Evolutionary conservation across 805 yeast species (phyloP), one percentile per base, ranked within the genome.

Genomic region (Teunomyces barrocoloradensis): DNA sequence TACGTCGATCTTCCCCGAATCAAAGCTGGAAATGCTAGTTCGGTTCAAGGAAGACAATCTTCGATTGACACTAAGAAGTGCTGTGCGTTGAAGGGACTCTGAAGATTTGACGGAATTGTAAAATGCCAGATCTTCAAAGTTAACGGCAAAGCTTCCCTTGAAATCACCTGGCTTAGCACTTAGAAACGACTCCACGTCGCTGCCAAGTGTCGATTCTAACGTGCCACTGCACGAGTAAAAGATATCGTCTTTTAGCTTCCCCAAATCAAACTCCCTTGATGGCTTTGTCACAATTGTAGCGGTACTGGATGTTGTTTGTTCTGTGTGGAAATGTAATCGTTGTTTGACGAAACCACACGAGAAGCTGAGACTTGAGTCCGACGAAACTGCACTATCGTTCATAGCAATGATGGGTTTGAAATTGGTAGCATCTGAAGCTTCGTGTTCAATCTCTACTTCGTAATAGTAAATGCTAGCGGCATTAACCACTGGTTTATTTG

Each of bases 71-170:
- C 62, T 68, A n/a, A 68, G 53, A n/a, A 66, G 53, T 3, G 69
- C 60, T 6, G 61, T 50, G 20, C 74, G 54, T 43, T 60, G 68
- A 15, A 54, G 42, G 5, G 64, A 58, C 37, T 69, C 73, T 2
- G 58, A 51, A 5, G 52, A 54, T 47, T 68, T 71, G 40, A 60
- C 53, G 7, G 78, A 66, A 43, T 71, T 73, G 48, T 70, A 62
- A 27, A 74, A 73, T 17, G 61, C 53, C 56, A 66, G 65, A 50
- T 70, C 73, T 40, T 69, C 71, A 53, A 69, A 71, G 53, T 64
- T 68, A 18, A 73, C 62, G 1, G 74, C 76, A 53, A 63, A 68
- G 46, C 75, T 70, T 3, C 76, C 76, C 37, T 59, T 65, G 41
- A 73, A 54, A 13, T 68, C 71, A 1, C 77, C 77, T 2, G 76